Evolutionary conservation across 2,329 filamentous ascomycete species (phyloP).

Genomic region (Emergomyces africanus): DNA sequence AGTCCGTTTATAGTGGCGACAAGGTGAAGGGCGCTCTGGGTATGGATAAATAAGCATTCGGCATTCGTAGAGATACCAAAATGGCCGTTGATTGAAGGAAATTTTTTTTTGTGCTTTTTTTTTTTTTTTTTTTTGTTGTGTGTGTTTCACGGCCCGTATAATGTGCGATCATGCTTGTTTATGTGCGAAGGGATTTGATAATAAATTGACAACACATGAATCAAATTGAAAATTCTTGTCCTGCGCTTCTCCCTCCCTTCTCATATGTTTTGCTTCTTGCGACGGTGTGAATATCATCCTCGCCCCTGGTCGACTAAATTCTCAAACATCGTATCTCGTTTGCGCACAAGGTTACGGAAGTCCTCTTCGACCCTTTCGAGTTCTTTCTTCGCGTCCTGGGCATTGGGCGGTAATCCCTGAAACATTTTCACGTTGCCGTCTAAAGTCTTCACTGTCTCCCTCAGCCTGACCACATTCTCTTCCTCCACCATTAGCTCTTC

Average conservation of each 20-base stretch:
- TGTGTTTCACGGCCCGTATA: constrained; percentile 2
- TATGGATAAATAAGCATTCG: constrained; percentile 14
- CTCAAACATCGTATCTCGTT: constrained; percentile 64
- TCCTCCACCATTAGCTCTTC: constrained; percentile 48
- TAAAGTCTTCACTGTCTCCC: constrained; percentile 51
- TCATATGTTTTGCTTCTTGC: background rate
- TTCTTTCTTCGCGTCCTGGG: constrained; percentile 54
- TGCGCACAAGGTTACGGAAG: constrained; percentile 46
- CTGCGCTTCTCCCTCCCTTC: background rate
- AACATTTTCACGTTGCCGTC: constrained; percentile 55
- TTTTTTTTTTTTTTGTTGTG: no score
- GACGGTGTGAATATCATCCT: background rate
- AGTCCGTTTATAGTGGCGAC: constrained; percentile 21
- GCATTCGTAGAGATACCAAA: background rate
- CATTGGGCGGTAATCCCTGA: constrained; percentile 58
- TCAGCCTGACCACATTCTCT: constrained; percentile 43
- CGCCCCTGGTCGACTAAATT: constrained; percentile 43
- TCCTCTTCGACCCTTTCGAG: constrained; percentile 55
- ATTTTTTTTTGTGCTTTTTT: background rate
- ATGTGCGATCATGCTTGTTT: constrained; percentile 1
- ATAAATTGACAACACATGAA: background rate
- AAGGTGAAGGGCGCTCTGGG: constrained; percentile 34
- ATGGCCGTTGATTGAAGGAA: background rate
- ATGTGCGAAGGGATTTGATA: background rate
- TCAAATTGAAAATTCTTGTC: background rate